Base-by-base conservation (phyloP, 1,284 basidiomycete genomes). In the Xerocomus amazonicus region DNA sequence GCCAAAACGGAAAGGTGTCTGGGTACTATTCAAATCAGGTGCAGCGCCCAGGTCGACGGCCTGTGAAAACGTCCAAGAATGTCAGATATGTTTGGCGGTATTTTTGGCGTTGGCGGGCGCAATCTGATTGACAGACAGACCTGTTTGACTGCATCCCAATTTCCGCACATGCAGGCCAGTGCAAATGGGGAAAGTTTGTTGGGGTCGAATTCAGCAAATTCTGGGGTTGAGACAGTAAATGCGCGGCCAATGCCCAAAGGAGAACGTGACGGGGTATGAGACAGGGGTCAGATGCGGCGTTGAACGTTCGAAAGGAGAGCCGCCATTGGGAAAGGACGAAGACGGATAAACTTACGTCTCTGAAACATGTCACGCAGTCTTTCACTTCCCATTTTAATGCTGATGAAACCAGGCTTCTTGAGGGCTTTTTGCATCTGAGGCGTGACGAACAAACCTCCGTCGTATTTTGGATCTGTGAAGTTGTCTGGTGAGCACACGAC, bases 1-100 rank as follows among this genome's bases (percentile, higher is more conserved):
- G 3, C 78, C 73, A 9, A 73, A 70, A 33, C 71, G 61, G 59
- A 72, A 78, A 0, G 73, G 66, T 0, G 77, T 80, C 60, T 80
- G 76, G 0, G 70, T 70, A 13, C 67, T 68, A 26, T 52, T 58
- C 1, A 81, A 60, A 45, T 74, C 69, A 5, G 77, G 78, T 0
- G 73, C 73, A 0, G 50, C 55, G 0, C 73, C 72, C 3, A 55
- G 52, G 48, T 72, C 66, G 33, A 80, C 50, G 10, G 60, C 59
- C 77, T 79, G 43, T 28, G 26, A 8, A 42, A 4, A 23, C 4
- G 19, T 23, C 19, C 19, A 23, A 23, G 19, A 2, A 23, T 23
- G 19, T 23, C 19, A 23, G 19, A 23, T 23, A 41, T 8, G 46
- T 43, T 3, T n/a, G 27, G 28, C 10, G 10, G n/a, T 23, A 7